Conservation (phyloP, 2,329 filamentous ascomycete genomes). For the Phyllosticta citrichinensis region DNA sequence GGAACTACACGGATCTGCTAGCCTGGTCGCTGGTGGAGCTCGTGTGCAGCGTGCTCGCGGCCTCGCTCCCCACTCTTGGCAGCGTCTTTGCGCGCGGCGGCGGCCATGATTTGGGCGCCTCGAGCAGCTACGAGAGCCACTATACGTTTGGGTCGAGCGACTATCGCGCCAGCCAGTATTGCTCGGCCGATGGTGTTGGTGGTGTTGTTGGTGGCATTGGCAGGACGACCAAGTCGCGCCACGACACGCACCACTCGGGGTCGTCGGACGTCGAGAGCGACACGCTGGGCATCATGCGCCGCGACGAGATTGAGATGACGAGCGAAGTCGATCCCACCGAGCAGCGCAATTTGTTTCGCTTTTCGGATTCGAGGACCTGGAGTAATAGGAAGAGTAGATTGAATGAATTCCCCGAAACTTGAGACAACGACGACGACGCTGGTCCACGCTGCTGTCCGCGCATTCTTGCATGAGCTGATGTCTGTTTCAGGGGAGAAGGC, state of each 20-base stretch:
- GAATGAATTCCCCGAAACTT: neutral
- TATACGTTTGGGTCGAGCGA: neutral
- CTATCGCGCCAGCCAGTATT: neutral
- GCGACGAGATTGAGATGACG: neutral
- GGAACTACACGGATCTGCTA: constrained; percentile 20
- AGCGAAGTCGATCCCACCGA: neutral
- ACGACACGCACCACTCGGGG: neutral
- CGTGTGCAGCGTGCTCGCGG: constrained; percentile 22
- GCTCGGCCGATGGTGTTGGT: neutral
- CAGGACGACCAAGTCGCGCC: neutral
- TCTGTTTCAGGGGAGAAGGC: too few species aligned
- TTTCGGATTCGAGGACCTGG: neutral
- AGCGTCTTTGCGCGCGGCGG: neutral
- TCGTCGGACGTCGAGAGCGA: neutral
- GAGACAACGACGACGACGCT: neutral
- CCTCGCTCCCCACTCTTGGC: constrained; percentile 25
- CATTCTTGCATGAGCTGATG: too few species aligned
- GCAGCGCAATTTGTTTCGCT: neutral
- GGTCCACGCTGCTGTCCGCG: too few species aligned
- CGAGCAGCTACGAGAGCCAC: neutral
- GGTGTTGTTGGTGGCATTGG: too few species aligned
- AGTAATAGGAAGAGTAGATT: neutral
- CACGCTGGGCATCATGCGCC: neutral
- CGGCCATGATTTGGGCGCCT: neutral
- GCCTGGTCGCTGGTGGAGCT: constrained; percentile 16